phyloP scores from a whole-genome alignment of 805 yeast genomes.

The Zygotorulaspora chibaensis region DNA sequence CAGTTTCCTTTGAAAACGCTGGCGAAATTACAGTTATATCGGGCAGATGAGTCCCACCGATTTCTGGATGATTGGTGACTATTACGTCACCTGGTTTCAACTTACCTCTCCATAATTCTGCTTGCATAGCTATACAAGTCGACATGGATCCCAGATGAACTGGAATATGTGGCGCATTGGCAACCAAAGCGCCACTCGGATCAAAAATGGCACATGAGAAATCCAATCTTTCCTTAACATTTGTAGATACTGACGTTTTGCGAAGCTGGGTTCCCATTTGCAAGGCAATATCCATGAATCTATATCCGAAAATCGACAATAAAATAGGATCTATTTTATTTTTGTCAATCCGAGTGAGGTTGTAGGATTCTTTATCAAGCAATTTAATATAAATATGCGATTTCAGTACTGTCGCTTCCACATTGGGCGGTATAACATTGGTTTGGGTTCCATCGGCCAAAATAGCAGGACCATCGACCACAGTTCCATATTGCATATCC shows the following conservation, averaged over 20 bases:
- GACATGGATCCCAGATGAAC: slow-evolving; percentile 86
- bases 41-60: slow-evolving; percentile 81
- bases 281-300: slow-evolving; percentile 87
- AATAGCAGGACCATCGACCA: slow-evolving; percentile 65
- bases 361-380: slow-evolving; percentile 12
- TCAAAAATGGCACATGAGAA: slow-evolving; percentile 82
- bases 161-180: slow-evolving; percentile 85
- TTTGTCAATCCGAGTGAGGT: slow-evolving; percentile 19
- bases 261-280: slow-evolving; percentile 81
- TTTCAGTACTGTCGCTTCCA: slow-evolving; percentile 50
- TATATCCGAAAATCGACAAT: slow-evolving; percentile 70
- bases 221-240: slow-evolving; percentile 77
- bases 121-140: slow-evolving; percentile 67
- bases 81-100: slow-evolving; percentile 68
- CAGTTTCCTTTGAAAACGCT: slow-evolving; percentile 52
- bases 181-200: slow-evolving; percentile 67
- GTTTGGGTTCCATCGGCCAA: slow-evolving; percentile 80
- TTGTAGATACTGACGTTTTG: slow-evolving; percentile 74
- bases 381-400: slow-evolving; percentile 52
- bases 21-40: slow-evolving; percentile 93
- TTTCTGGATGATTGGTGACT: slow-evolving; percentile 73
- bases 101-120: slow-evolving; percentile 59
- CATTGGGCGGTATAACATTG: slow-evolving; percentile 61
- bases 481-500: slow-evolving; percentile 48
- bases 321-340: slow-evolving; percentile 59